Base-by-base conservation (phyloP, 2,329 filamentous ascomycete genomes). In the Alternaria novae-zelandiae region DNA sequence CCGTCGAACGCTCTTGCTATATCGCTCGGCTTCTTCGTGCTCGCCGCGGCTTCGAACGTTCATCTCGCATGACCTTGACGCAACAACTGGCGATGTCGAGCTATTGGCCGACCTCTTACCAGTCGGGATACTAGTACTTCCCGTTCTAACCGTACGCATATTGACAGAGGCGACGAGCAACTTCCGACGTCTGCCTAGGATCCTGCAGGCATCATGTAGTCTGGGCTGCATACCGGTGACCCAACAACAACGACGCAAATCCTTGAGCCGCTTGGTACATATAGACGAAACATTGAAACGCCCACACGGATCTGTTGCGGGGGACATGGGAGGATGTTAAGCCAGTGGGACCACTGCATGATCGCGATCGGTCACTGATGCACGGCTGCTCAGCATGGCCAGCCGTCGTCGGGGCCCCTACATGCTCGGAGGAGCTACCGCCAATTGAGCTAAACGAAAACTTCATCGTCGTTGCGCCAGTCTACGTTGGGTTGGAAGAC, bases 221-320 rank as follows among this genome's bases (percentile, higher is more conserved):
- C 0, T 5, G 15, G 15, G 2, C 1, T 41, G 32, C 15, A 41
- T 17, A 10, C 32, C 4, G 7, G 15, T 17, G 32, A n/a, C 5
- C 0, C 15, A 17, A 41, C 2, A 9, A 0, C 32, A 41, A 17
- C 0, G 32, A 17, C 36, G 36, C 36, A 17, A 17, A 41, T 41
- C 0, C 0, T 41, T 41, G 17, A 8, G 17, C 2, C 36, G 5
- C 36, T 41, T 41, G 32, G 2, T 0, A 2, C 9, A 41, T 17
- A 17, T 41, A 9, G 2, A 15, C 32, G 2, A 41, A 1, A 1
- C 32, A 41, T 17, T 1, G 15, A 10, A 6, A 41, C 8, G 32
- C 2, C 15, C 0, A n/a, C n/a, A n/a, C 32, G 15, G 15, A 41
- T 4, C 15, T 1, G 0, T n/a, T 2, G 2, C 1, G 0, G 15